Evolutionary conservation across 1,284 basidiomycete genomes (phyloP).

Genomic region (Phellopilus nigrolimitatus): DNA sequence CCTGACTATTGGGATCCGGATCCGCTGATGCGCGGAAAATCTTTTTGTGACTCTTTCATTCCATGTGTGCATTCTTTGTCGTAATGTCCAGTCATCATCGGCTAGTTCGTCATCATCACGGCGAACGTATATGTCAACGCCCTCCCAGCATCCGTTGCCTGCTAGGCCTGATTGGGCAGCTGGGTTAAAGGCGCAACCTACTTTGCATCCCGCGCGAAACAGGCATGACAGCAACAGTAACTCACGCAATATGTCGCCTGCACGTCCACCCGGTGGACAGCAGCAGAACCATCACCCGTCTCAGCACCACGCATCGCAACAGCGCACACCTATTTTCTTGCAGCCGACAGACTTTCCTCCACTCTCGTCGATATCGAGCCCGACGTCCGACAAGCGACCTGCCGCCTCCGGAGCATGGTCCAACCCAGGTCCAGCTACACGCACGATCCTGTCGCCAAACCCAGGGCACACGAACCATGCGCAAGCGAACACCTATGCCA

Average conservation of each 20-base stretch:
- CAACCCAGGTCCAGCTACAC: constrained; percentile 43
- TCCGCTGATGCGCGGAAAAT: constrained; percentile 9
- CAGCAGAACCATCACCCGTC: constrained; percentile 30
- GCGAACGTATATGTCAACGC: constrained; percentile 64
- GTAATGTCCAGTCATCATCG: constrained; percentile 51
- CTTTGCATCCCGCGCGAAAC: constrained; percentile 42
- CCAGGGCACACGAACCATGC: constrained; percentile 19
- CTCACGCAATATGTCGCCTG: constrained; percentile 39
- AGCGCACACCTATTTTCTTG: constrained; percentile 37
- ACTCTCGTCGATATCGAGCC: constrained; percentile 38
- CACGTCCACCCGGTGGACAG: constrained; percentile 30
- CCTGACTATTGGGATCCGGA: constrained; percentile 20
- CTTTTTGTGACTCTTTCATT: constrained; percentile 12
- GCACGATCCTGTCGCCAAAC: constrained; percentile 47
- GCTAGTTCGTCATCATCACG: constrained; percentile 74
- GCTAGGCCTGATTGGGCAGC: constrained; percentile 82
- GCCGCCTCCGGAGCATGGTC: constrained; percentile 61
- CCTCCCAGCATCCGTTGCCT: constrained; percentile 74
- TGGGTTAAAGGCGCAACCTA: constrained; percentile 67
- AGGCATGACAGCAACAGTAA: constrained; percentile 37
- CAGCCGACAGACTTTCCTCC: constrained; percentile 72
- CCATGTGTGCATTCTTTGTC: constrained; percentile 10
- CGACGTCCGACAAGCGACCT: constrained; percentile 46
- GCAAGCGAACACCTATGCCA: constrained; percentile 12
- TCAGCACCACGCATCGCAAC: constrained; percentile 25